Evolutionary conservation across 75 land plant species (phyloP).

Genomic region (Gnetum montanum): DNA sequence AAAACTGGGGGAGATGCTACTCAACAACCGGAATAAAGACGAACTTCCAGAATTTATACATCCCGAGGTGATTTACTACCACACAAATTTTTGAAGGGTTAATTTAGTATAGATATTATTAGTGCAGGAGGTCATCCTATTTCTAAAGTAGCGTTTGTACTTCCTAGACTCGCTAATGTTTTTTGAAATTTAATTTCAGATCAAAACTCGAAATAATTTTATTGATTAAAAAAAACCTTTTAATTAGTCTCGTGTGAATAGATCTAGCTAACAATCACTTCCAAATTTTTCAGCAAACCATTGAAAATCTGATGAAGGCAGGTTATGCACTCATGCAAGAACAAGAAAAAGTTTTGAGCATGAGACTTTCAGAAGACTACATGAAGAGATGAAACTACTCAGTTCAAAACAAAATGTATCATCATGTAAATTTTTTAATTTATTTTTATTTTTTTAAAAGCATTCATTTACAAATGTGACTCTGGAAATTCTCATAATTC

Average conservation of each 20-base stretch:
- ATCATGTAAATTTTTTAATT: too few relatives aligned
- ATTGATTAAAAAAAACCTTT: background rate
- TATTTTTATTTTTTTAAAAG: too few relatives aligned
- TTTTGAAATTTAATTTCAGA: background rate
- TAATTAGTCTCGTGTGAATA: background rate
- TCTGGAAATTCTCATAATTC: too few relatives aligned
- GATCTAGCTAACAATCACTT: background rate
- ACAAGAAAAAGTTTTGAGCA: constrained; percentile 62
- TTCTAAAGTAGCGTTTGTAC: background rate
- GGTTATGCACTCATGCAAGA: constrained; percentile 67
- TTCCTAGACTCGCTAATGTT: background rate
- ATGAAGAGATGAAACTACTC: constrained; percentile 71
- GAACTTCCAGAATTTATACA: constrained; percentile 59
- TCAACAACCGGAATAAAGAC: constrained; percentile 39
- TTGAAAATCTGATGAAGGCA: constrained; percentile 65
- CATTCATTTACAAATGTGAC: too few relatives aligned
- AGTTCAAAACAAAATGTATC: too few relatives aligned
- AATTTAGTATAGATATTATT: background rate
- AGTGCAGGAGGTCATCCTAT: background rate
- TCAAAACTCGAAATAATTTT: background rate
- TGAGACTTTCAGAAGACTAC: constrained; percentile 82
- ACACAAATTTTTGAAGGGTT: background rate
- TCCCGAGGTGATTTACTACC: constrained; percentile 37
- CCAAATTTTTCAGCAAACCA: constrained; percentile 49
- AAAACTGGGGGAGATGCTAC: constrained; percentile 49